A percentile compares a stretch with the other conserved stretches of the same genome.
These are phyloP conservation scores for Avena sativa DNA, from an alignment of 176 grass and related monocot species.

Conservation along the genomic window DNA sequence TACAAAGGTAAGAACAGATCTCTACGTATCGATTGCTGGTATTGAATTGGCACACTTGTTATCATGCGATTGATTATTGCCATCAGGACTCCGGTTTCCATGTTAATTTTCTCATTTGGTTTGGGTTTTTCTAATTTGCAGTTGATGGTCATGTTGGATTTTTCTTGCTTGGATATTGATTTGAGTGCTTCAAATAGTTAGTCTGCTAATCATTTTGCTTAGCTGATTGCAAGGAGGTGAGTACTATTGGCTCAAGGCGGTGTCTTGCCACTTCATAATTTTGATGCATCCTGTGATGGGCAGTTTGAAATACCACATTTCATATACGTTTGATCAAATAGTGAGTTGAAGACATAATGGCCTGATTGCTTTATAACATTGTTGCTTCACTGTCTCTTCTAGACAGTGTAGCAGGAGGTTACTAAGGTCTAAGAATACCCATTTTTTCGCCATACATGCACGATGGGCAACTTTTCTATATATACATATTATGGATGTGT, in stretches of 20 bases:
- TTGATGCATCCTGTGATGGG: background rate
- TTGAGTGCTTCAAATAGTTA: no score
- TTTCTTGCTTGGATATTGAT: background rate
- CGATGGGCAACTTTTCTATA: background rate
- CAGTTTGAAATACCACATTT: background rate
- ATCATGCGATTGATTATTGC: no score
- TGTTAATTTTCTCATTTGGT: background rate
- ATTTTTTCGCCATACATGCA: background rate
- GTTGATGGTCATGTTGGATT: background rate
- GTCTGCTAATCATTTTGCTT: no score
- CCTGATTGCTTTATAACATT: no score
- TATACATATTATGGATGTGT: background rate
- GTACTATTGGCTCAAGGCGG: background rate
- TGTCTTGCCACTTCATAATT: background rate
- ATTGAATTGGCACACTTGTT: no score
- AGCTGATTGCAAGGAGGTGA: no score
- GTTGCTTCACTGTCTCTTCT: background rate
- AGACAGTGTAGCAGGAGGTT: background rate
- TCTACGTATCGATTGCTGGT: no score
- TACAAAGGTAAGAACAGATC: no score
- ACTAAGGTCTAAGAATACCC: background rate
- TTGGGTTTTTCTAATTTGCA: background rate
- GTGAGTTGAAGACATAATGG: no score
- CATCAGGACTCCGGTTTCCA: background rate
- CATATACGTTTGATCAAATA: background rate